These are phyloP conservation scores for Malassezia yamatoensis DNA, from an alignment of 1,284 basidiomycete genomes.

Conservation along the genomic window DNA sequence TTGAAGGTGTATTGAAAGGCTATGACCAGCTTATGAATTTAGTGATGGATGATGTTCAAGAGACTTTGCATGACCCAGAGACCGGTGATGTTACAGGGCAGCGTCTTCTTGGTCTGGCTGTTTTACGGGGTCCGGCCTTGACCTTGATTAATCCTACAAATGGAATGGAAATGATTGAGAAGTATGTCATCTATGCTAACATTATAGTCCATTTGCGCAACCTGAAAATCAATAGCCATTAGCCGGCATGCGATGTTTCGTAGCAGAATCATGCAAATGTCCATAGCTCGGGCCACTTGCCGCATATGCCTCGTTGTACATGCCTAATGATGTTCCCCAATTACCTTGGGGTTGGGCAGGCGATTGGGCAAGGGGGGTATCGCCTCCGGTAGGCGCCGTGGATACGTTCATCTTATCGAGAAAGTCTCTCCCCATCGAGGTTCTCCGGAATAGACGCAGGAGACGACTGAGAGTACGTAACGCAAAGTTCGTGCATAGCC, in stretches of 20 bases:
- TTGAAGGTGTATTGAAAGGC: slow-evolving; percentile 82
- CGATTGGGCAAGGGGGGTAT: neutral
- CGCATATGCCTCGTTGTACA: neutral
- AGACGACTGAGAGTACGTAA: slow-evolving; percentile 30
- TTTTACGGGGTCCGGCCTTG: slow-evolving; percentile 41
- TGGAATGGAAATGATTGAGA: slow-evolving; percentile 45
- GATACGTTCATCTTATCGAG: neutral
- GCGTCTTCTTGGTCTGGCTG: slow-evolving; percentile 39
- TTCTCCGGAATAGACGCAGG: neutral
- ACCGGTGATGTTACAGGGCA: slow-evolving; percentile 29
- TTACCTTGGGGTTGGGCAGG: neutral
- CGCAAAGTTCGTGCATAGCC: slow-evolving; percentile 40
- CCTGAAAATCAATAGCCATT: slow-evolving; percentile 14
- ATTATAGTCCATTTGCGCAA: slow-evolving; percentile 28
- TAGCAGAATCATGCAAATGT: neutral
- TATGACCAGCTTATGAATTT: slow-evolving; percentile 94
- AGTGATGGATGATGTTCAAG: slow-evolving; percentile 78
- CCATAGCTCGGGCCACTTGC: neutral
- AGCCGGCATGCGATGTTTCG: neutral
- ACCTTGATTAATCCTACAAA: slow-evolving; percentile 45
- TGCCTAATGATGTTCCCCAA: neutral
- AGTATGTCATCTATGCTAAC: slow-evolving; percentile 25
- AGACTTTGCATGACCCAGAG: slow-evolving; percentile 53
- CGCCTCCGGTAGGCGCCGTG: neutral
- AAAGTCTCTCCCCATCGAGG: neutral